phyloP scores from a whole-genome alignment of 1,284 basidiomycete genomes.

The Porogramme epimiltina region DNA sequence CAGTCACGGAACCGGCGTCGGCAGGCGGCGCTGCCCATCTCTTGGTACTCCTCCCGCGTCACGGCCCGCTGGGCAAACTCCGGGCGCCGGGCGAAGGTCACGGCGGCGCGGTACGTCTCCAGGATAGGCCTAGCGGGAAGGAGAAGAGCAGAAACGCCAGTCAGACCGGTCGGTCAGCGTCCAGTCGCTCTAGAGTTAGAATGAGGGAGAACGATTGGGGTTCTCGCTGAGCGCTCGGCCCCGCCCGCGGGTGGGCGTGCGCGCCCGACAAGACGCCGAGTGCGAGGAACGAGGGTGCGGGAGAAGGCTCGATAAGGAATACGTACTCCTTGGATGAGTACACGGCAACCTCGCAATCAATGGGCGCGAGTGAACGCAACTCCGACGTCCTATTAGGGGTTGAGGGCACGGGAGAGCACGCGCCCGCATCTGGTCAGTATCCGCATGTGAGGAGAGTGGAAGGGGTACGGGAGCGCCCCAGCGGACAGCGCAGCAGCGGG shows the following conservation, averaged over 20 bases:
- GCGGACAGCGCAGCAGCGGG: conserved; percentile 1
- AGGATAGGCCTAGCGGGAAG: conserved; percentile 62
- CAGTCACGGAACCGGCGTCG: conserved; percentile 65
- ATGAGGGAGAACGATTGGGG: neutral
- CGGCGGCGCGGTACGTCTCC: conserved; percentile 72
- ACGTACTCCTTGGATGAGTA: conserved; percentile 76
- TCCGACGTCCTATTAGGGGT: conserved; percentile 56
- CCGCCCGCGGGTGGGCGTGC: neutral
- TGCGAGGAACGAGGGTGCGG: neutral
- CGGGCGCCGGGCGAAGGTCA: conserved; percentile 56
- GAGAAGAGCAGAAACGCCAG: no score
- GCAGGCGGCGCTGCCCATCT: conserved; percentile 75
- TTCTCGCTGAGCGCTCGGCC: neutral
- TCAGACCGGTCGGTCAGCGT: conserved; percentile 3
- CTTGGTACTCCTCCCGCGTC: conserved; percentile 81
- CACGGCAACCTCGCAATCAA: conserved; percentile 72
- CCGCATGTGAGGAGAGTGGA: conserved; percentile 2
- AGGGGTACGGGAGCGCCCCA: neutral
- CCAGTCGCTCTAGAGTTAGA: no score
- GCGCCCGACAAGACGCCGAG: neutral
- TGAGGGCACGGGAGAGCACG: neutral
- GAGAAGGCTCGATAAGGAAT: neutral
- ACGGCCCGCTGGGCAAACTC: conserved; percentile 57
- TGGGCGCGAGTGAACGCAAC: conserved; percentile 76
- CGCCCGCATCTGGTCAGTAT: conserved; percentile 8